phyloP scores from a whole-genome alignment of 441 rosid species.

The Adansonia madagascariensis region DNA sequence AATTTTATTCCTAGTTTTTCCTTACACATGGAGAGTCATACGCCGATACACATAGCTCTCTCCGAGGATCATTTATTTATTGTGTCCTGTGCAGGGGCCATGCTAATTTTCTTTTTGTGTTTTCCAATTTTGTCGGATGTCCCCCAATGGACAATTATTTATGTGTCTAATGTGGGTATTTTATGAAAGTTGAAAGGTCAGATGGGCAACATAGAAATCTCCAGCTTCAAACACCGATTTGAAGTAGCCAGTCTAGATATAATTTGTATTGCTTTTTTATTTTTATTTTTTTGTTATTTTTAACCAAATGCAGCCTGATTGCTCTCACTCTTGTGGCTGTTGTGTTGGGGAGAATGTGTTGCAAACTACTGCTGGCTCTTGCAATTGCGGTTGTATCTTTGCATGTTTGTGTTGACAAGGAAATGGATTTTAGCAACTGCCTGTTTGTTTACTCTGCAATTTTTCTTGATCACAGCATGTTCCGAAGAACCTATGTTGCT shows the following conservation, averaged over 20 bases:
- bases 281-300: not conserved
- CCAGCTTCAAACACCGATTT: not conserved
- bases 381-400: not conserved
- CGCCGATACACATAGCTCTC: not conserved
- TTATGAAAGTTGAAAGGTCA: not conserved
- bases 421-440: constrained; percentile 1
- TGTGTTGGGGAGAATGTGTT: constrained; percentile 4
- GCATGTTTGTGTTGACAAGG: not conserved
- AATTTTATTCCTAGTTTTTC: constrained; percentile 10
- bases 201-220: not conserved
- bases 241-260: not conserved
- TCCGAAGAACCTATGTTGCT: no score
- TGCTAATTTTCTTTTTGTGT: no score
- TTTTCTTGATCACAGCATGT: not conserved
- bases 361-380: not conserved
- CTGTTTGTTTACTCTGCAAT: not conserved
- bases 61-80: not conserved
- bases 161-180: not conserved
- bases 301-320: not conserved
- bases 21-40: not conserved
- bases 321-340: not conserved
- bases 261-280: not conserved
- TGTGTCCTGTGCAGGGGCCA: no score
- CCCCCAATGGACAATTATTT: no score
- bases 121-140: no score